Conservation (phyloP, 2,329 filamentous ascomycete species). For the Botrytis paeoniae region DNA sequence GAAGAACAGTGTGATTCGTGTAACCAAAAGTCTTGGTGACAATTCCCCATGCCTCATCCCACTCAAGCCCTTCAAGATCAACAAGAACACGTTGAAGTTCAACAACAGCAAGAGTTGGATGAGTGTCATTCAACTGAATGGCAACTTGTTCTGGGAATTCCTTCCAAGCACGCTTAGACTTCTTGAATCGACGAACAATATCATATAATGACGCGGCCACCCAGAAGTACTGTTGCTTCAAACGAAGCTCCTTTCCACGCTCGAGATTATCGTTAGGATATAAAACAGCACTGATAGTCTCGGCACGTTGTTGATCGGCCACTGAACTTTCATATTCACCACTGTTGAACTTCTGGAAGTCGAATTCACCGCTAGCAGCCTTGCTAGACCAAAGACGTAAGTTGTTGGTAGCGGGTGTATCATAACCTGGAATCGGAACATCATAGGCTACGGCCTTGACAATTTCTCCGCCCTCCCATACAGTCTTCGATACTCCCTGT, state of each 20-base stretch:
- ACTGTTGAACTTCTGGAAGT: slow-evolving; percentile 99
- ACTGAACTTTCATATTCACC: slow-evolving; percentile 96
- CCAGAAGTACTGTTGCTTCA: slow-evolving; percentile 99
- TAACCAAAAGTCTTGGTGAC: slow-evolving; percentile 82
- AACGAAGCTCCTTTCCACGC: slow-evolving; percentile 88
- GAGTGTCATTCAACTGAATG: slow-evolving; percentile 97
- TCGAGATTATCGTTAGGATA: slow-evolving; percentile 98
- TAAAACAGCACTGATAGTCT: slow-evolving; percentile 95
- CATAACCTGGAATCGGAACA: slow-evolving; percentile 86
- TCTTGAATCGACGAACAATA: slow-evolving; percentile 97
- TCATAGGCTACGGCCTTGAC: slow-evolving; percentile 93
- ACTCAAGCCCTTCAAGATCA: slow-evolving; percentile 85
- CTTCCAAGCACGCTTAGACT: slow-evolving; percentile 84
- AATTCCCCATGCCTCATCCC: slow-evolving; percentile 88
- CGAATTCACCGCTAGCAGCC: slow-evolving; percentile 93
- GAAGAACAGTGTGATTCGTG: slow-evolving; percentile 97
- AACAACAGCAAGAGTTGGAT: slow-evolving; percentile 93
- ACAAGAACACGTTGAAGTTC: slow-evolving; percentile 91
- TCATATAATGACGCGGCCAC: slow-evolving; percentile 94
- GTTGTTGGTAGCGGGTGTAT: slow-evolving; percentile 91
- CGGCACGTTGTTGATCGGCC: slow-evolving; percentile 96
- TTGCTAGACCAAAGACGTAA: slow-evolving; percentile 96
- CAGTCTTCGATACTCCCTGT: slow-evolving; percentile 68
- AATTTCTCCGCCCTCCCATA: slow-evolving; percentile 91
- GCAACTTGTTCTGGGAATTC: slow-evolving; percentile 94